Evolutionary conservation across 2,329 filamentous ascomycete genomes (phyloP).

Genomic region (Ophiocordyceps camponoti-rufipedis): DNA sequence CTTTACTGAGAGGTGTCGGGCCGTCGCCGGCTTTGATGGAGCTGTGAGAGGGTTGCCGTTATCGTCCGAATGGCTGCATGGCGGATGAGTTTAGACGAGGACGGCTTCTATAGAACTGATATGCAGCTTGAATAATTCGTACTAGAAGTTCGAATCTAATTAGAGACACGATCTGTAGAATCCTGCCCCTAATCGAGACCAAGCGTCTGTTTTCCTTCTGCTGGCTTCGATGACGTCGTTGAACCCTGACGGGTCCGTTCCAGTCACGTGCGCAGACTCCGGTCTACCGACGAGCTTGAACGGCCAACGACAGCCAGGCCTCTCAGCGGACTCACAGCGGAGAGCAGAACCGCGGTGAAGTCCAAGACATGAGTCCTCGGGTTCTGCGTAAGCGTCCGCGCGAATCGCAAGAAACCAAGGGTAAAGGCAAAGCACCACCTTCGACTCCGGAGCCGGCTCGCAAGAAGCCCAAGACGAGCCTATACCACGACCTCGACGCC

Average conservation of each 20-base stretch:
- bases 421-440: constrained; percentile 6
- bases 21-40: constrained; percentile 59
- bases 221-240: background rate
- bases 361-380: constrained; percentile 45
- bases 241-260: background rate
- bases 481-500: constrained; percentile 44
- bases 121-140: background rate
- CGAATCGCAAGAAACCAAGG: constrained; percentile 12
- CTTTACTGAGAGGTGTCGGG: constrained; percentile 71
- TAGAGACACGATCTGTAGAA: too few relatives aligned
- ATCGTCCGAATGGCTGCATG: background rate
- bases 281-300: background rate
- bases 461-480: constrained; percentile 29
- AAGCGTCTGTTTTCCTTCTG: background rate
- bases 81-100: too few relatives aligned
- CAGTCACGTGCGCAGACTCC: background rate
- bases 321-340: background rate
- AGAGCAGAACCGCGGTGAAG: background rate
- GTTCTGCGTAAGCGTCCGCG: constrained; percentile 48
- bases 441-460: constrained; percentile 3
- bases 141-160: too few relatives aligned
- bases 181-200: background rate
- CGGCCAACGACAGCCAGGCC: background rate
- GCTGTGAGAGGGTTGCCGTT: constrained; percentile 1
- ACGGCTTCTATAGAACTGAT: background rate